Conservation (phyloP, 768 basidiomycete species). For the Boletus rufocinnamomeus region DNA sequence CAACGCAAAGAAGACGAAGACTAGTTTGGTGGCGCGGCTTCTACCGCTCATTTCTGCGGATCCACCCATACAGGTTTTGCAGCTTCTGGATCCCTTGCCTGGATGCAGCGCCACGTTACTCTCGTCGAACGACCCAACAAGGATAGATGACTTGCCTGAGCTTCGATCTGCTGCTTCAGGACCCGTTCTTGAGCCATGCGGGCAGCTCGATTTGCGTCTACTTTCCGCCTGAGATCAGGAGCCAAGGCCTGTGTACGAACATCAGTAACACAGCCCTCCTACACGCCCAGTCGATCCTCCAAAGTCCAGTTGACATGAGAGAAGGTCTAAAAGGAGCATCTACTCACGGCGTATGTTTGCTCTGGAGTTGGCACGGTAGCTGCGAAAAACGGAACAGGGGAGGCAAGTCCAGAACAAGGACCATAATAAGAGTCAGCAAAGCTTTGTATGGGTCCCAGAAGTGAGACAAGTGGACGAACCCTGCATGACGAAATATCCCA, state of each 20-base stretch:
- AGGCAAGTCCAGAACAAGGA: not conserved
- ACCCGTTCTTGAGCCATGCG: slow-evolving; percentile 56
- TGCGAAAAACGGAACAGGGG: slow-evolving; percentile 14
- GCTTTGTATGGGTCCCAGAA: not conserved
- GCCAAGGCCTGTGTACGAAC: slow-evolving; percentile 51
- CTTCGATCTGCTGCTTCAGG: slow-evolving; percentile 51
- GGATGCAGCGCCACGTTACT: slow-evolving; percentile 8
- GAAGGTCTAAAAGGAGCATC: not conserved
- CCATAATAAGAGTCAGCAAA: slow-evolving; percentile 9
- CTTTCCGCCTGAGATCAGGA: slow-evolving; percentile 63
- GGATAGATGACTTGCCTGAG: slow-evolving; percentile 45
- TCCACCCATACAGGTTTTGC: slow-evolving; percentile 39
- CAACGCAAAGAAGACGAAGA: slow-evolving; percentile 2
- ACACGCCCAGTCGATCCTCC: not conserved
- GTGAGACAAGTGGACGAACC: slow-evolving; percentile 39
- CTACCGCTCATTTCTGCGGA: slow-evolving; percentile 21
- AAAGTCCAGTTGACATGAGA: not conserved
- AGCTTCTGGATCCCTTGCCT: slow-evolving; percentile 31
- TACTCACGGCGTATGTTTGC: slow-evolving; percentile 38
- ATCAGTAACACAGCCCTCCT: slow-evolving; percentile 2
- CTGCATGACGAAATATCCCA: slow-evolving; percentile 63
- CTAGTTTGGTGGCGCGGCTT: not conserved
- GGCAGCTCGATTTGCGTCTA: slow-evolving; percentile 57
- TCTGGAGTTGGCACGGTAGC: slow-evolving; percentile 40
- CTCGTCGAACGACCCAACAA: slow-evolving; percentile 4